Base-by-base conservation (phyloP, 2,329 filamentous ascomycete species). In the Sporothrix inflata region DNA sequence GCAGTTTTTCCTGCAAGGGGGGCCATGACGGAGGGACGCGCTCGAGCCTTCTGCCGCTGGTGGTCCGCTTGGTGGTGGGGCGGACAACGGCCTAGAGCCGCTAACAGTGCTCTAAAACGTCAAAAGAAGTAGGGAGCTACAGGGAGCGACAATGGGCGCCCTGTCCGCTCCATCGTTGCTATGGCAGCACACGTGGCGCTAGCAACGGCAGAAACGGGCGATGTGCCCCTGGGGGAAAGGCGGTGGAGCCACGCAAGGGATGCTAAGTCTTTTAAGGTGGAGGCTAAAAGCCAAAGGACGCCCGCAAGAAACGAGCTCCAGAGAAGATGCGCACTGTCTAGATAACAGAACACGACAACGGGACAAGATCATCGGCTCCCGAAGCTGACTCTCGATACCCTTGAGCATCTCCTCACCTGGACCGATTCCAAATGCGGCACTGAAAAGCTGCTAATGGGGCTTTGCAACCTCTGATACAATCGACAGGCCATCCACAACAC, bases 41-140 rank as follows among this genome's bases (percentile, higher is more conserved):
- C 74, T 74, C 74, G 69, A 74, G 73, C 74, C 74, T 74, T 45
- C 57, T 60, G 38, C 55, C 42, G n/a, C n/a, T n/a, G n/a, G n/a
- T n/a, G n/a, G n/a, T n/a, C n/a, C n/a, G 51, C 42, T 7, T 7
- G 5, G 24, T 63, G 34, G 72, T 68, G 63, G 57, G 71, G 45
- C 65, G 42, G 21, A 63, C 38, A 65, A 65, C 21, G 34, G 60
- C 34, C 60, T 45, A 27, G 38, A 45, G n/a, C 34, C 30, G 30
- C 30, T 34, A 34, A 34, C 30, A 34, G 30, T n/a, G 30, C 30
- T 34, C 30, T 34, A 34, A 34, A 34, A 34, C n/a, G 30, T 34
- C 42, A 16, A 11, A 45, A 16, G 11, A 45, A 45, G 42, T 45
- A 34, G 11, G 42, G 11, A 45, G 30, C 51, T 19, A 21, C 49